Base-by-base conservation (phyloP, 2,329 filamentous ascomycete species). In the Stachybotrys echinatus region DNA sequence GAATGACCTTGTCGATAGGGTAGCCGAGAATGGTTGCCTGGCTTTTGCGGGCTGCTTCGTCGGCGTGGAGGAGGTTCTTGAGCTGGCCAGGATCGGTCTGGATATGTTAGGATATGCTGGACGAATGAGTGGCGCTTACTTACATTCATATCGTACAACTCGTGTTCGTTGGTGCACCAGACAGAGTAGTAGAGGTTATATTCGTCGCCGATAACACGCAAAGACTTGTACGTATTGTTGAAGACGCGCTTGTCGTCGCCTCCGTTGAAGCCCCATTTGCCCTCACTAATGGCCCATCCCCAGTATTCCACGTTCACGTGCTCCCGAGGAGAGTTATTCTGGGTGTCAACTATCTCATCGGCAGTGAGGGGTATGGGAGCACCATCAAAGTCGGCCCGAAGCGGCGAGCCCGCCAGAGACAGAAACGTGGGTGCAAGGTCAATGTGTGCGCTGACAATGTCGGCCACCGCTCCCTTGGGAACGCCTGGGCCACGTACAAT, bases 101-200 rank as follows among this genome's bases (percentile, higher is more conserved):
- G 38, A 21, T 21, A 49, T 12, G 39, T 12, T 37, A 10, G 17
- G 31, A 27, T 18, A 19, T 19, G n/a, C 12, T 14, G 38, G 6
- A 22, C 12, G 17, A 46, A 20, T 23, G 10, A 39, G 20, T 19
- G 7, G 7, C 18, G n/a, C 55, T 37, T 3, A 54, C 68, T 52
- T 61, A 79, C 79, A 46, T 67, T 75, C 31, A 84, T 56, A 21
- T 81, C 69, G 54, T 78, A 81, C 1, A 76, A 65, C 53, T 79
- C 74, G 19, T 73, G 68, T 52, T 64, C 61, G 34, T 74, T 74
- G 4, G 66, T 76, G 57, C 78, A 82, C 77, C 77, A 81, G 1
- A 81, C 74, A 0, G 74, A 75, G 54, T 83, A 84, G 54, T 79
- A 76, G 3, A 83, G 57, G 50, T 72, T 78, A 51, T 81, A 83